Base-by-base conservation (phyloP, 163 green algal species). In the Scenedesmus sp. region DNA sequence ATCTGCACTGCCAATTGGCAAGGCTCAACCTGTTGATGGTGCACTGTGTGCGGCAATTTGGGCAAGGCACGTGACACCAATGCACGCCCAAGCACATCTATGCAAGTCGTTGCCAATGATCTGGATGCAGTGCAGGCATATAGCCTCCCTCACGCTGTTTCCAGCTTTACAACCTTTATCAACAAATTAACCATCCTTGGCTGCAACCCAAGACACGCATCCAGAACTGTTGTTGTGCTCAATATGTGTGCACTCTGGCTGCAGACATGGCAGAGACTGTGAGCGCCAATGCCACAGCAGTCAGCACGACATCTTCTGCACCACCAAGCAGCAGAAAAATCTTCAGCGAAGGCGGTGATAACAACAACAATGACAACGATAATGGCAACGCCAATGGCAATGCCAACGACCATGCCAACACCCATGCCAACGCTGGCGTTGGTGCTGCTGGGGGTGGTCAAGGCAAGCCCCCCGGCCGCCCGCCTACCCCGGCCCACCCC, bases 331-430 rank as follows among this genome's bases (percentile, higher is more conserved):
- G 2, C 40, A 49, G 78, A 10, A 51, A 84, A 13, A 56, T 43
- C 33, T 56, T 43, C 33, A n/a, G n/a, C n/a, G n/a, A 18, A 42
- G 15, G 20, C 85, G 81, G 16, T 33, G 33, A 70, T 22, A 43
- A n/a, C 81, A 42, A 72, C 18, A 46, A 51, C 5, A 30, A 37
- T n/a, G 9, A 42, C 85, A 90, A 90, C 20, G 35, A 13, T 18
- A 82, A 20, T 9, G 33, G 70, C 46, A 90, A 33, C 72, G 42
- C 72, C 70, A 70, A 85, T 16, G 33, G 15, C 30, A 35, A 49
- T 42, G 37, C 42, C 85, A 84, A 42, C 85, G 76, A 73, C 42
- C 70, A 82, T 84, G 78, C 33, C 43, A 68, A 70, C 43, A 7
- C 15, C 1, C 22, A 44, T 10, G n/a, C 40, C 4, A 26, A 0